Conservation (phyloP, 306 rosid species). For the Quillaja saponaria region DNA sequence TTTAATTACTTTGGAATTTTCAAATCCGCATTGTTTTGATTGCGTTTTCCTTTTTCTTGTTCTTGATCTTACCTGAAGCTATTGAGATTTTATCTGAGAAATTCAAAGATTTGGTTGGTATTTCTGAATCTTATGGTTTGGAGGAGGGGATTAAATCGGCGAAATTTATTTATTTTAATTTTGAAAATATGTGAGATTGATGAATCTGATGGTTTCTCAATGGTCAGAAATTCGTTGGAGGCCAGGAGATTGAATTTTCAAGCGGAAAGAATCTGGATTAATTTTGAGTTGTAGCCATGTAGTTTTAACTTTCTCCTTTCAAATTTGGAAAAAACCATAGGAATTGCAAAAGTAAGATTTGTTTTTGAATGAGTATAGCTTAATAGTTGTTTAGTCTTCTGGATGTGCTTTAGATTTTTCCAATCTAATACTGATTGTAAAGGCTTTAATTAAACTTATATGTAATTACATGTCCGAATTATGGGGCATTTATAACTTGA, state of each 20-base stretch:
- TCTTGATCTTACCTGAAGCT: not conserved
- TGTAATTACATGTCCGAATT: slow-evolving; percentile 10
- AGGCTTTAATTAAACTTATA: slow-evolving; percentile 9
- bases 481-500: slow-evolving; percentile 1
- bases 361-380: not conserved
- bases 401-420: not conserved
- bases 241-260: not conserved
- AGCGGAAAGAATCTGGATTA: slow-evolving; percentile 12
- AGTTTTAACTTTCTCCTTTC: not conserved
- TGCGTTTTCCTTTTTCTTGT: slow-evolving; percentile 1
- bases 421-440: not conserved
- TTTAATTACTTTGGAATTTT: not conserved
- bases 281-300: slow-evolving; percentile 1
- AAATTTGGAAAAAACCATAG: slow-evolving; percentile 1
- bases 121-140: slow-evolving; percentile 12
- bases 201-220: slow-evolving; percentile 13
- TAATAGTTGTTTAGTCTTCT: slow-evolving; percentile 1
- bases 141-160: not conserved
- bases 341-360: not conserved
- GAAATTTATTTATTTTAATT: not conserved
- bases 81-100: slow-evolving; percentile 6
- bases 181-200: not conserved
- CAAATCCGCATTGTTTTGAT: not conserved
- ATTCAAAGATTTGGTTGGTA: slow-evolving; percentile 10
- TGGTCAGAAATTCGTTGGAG: not conserved